Conservation (phyloP, 2,329 filamentous ascomycete genomes). For the Metarhizium brunneum region DNA sequence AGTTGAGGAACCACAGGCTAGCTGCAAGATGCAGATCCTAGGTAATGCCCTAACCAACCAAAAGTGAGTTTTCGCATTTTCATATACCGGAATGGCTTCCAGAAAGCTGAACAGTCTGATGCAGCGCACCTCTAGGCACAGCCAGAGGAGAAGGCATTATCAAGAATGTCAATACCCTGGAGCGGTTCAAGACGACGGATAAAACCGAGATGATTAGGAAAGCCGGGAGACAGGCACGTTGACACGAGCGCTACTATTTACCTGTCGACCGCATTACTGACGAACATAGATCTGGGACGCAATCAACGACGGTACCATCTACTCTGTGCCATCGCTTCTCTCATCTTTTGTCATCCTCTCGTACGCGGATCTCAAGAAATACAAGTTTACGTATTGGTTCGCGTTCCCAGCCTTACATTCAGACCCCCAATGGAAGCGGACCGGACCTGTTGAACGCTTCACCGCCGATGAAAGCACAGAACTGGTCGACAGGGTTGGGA, state of each 20-base stretch:
- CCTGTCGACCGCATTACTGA: slow-evolving; percentile 8
- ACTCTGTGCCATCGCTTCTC: slow-evolving; percentile 84
- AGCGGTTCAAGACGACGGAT: slow-evolving; percentile 81
- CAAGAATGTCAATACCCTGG: slow-evolving; percentile 91
- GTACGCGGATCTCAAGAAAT: slow-evolving; percentile 94
- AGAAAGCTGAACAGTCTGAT: slow-evolving; percentile 8
- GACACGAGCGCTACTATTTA: not conserved
- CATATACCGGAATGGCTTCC: not conserved
- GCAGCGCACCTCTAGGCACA: slow-evolving; percentile 57
- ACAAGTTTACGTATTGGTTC: slow-evolving; percentile 97
- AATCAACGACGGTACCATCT: slow-evolving; percentile 92
- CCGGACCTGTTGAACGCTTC: slow-evolving; percentile 45
- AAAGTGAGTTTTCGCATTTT: slow-evolving; percentile 48
- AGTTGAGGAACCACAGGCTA: slow-evolving; percentile 61
- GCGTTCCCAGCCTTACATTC: slow-evolving; percentile 91
- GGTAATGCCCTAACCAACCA: slow-evolving; percentile 77
- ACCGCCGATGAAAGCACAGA: slow-evolving; percentile 62
- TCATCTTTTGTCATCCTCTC: slow-evolving; percentile 84
- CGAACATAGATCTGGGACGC: slow-evolving; percentile 82
- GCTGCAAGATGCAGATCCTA: slow-evolving; percentile 82
- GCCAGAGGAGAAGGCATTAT: slow-evolving; percentile 88
- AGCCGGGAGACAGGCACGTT: slow-evolving; percentile 63
- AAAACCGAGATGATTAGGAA: slow-evolving; percentile 69
- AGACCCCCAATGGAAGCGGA: slow-evolving; percentile 68
- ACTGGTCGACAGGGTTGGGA: slow-evolving; percentile 74